Percentiles rank a stretch among this genome's conserved stretches.
Evolutionary conservation across 371 early-diverging fungal genomes (phyloP).

Genomic region (Apophysomyces elegans): DNA sequence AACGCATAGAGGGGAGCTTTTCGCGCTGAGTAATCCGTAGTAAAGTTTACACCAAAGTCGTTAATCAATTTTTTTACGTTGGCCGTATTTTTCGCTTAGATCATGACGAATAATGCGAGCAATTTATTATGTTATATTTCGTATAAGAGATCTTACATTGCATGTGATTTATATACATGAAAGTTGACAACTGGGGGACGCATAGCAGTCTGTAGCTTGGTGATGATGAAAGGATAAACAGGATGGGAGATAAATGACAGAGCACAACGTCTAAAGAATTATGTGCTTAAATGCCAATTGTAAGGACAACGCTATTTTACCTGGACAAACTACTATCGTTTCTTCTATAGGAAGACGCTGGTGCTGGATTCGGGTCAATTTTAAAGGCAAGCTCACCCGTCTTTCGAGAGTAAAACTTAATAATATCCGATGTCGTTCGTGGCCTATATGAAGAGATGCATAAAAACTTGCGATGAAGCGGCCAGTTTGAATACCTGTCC

Average conservation of each 20-base stretch:
- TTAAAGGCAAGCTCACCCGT: conserved; percentile 12
- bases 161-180: conserved; percentile 8
- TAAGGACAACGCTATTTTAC: neutral
- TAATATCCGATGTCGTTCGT: neutral
- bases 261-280: neutral
- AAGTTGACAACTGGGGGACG: conserved; percentile 12
- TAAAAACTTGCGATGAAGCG: neutral
- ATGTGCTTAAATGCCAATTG: neutral
- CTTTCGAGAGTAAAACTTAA: conserved; percentile 3
- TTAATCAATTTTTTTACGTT: no score
- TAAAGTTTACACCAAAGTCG: no score
- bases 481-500: neutral
- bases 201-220: conserved; percentile 7
- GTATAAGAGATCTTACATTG: neutral
- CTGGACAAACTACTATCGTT: neutral
- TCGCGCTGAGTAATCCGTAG: no score
- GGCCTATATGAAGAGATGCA: neutral
- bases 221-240: conserved; percentile 15
- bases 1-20: no score
- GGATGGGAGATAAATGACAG: conserved; percentile 9
- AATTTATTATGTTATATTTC: no score
- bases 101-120: no score
- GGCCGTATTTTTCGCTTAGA: no score
- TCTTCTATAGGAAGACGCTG: neutral
- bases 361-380: conserved; percentile 13